These are phyloP conservation scores for Royoungia palumana DNA, from an alignment of 768 basidiomycete genomes.

Conservation along the genomic window DNA sequence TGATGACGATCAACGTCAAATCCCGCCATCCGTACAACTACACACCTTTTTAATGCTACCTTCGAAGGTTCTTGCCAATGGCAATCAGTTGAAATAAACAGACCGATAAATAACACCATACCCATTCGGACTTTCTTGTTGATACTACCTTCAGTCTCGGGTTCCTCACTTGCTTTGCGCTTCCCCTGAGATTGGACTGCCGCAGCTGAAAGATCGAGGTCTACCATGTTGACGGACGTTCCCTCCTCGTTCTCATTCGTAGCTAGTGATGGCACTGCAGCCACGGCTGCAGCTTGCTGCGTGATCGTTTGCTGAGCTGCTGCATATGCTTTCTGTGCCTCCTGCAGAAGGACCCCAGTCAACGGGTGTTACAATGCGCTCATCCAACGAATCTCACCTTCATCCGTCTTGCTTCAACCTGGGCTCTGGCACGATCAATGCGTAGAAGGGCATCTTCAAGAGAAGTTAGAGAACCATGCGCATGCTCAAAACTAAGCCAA, in stretches of 20 bases:
- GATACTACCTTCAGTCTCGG: constrained; percentile 38
- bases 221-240: constrained; percentile 34
- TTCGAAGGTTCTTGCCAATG: constrained; percentile 40
- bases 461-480: constrained; percentile 69
- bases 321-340: constrained; percentile 57
- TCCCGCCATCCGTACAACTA: not conserved
- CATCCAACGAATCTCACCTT: constrained; percentile 42
- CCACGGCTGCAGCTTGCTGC: constrained; percentile 35
- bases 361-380: not conserved
- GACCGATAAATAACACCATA: constrained; percentile 29
- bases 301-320: constrained; percentile 46
- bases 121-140: constrained; percentile 64
- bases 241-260: constrained; percentile 1
- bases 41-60: constrained; percentile 57
- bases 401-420: constrained; percentile 58
- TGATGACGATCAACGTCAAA: constrained; percentile 2
- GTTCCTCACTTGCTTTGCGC: constrained; percentile 58
- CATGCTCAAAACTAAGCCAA: constrained; percentile 84
- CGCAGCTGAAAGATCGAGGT: constrained; percentile 33
- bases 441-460: constrained; percentile 61
- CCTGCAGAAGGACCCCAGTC: constrained; percentile 36
- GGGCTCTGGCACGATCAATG: constrained; percentile 60
- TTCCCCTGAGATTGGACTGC: constrained; percentile 49
- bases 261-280: constrained; percentile 28
- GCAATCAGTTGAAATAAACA: not conserved